These are phyloP conservation scores for Populus hybrid DNA, from an alignment of 441 rosid species.

Conservation along the genomic window DNA sequence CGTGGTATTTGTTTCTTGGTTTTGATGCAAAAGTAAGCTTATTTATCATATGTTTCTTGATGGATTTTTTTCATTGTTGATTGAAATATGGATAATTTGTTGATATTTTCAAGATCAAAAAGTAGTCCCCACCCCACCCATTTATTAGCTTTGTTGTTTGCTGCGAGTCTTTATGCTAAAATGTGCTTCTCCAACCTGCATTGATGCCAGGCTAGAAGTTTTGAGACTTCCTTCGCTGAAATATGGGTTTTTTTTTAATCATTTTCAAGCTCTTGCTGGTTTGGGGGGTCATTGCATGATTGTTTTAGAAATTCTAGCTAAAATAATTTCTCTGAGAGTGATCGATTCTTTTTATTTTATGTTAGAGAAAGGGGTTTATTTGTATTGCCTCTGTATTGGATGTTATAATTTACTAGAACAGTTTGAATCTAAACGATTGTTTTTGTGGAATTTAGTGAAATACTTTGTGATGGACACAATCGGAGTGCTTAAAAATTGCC, in stretches of 20 bases:
- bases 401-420: neutral
- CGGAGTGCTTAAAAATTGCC: neutral
- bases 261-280: neutral
- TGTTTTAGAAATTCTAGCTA: neutral
- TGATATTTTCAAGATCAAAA: neutral
- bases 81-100: neutral
- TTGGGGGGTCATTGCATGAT: neutral
- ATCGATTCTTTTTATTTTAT: neutral
- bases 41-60: neutral
- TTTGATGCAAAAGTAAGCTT: neutral
- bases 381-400: neutral
- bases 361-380: too few relatives aligned
- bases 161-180: neutral
- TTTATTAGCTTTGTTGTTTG: neutral
- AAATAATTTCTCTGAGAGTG: neutral
- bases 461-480: neutral
- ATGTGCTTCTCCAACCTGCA: neutral
- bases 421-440: neutral
- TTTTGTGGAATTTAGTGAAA: neutral
- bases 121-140: neutral
- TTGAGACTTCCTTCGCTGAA: neutral
- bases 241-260: neutral
- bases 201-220: constrained; percentile 1
- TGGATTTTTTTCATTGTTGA: neutral
- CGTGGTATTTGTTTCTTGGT: neutral